Conservation (phyloP, 176 grass and related monocot species). For the Saccharum spontaneum region DNA sequence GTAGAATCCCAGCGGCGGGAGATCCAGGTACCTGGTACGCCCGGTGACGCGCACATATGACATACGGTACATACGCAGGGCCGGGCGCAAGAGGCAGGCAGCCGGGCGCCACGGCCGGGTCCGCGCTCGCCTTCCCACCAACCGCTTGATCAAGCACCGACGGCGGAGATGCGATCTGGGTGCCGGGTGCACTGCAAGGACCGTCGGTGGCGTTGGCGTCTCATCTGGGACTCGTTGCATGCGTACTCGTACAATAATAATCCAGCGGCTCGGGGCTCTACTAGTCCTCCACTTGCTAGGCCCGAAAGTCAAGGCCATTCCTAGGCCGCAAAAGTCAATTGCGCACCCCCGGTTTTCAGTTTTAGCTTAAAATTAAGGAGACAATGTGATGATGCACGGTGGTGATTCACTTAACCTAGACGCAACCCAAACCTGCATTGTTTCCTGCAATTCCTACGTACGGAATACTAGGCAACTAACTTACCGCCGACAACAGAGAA, state of each 20-base stretch:
- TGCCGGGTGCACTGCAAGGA: not conserved
- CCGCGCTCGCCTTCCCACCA: not conserved
- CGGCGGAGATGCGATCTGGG: not conserved
- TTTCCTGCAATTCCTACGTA: too few relatives aligned
- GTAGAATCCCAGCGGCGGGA: not conserved
- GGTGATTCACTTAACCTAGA: not conserved
- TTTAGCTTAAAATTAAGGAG: not conserved
- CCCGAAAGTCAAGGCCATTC: not conserved
- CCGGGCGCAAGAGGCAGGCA: too few relatives aligned
- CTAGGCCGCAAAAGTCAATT: not conserved
- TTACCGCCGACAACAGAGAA: not conserved
- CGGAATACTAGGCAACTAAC: too few relatives aligned
- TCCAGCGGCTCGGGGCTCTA: not conserved
- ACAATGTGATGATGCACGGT: not conserved
- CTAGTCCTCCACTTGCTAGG: not conserved
- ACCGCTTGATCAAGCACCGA: not conserved
- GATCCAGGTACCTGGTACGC: not conserved
- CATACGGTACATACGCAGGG: too few relatives aligned
- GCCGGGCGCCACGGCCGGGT: too few relatives aligned
- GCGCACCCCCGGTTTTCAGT: not conserved
- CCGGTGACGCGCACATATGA: too few relatives aligned
- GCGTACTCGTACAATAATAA: not conserved
- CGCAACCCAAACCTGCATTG: not conserved
- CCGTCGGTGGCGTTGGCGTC: conserved; percentile 12
- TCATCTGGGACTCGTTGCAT: not conserved